Evolutionary conservation across 345 rosid genomes (phyloP), one percentile per base, ranked within the genome.

Genomic region (Turritis glabra): DNA sequence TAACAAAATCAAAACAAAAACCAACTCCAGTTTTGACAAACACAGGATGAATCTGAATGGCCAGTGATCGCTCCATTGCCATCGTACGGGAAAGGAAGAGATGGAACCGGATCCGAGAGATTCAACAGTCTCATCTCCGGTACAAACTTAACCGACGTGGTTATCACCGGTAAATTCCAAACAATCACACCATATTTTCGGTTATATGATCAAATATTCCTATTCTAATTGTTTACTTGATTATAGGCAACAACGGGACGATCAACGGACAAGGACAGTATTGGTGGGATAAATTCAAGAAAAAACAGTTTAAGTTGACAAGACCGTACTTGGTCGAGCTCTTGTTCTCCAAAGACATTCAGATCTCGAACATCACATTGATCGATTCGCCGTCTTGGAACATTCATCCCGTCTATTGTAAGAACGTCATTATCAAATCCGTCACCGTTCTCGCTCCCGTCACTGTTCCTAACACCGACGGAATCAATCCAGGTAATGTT

Each of bases 21-120:
- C 14, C 14, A 37, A 48, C 2, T 38, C 43, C 25, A 44, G 64
- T 60, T 60, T 50, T 40, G 71, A 14, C 35, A 46, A 35, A 38
- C 23, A 65, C 82, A 91, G 98, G 90, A 89, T 50, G 96, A 88
- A 80, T 79, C 85, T 8, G 98, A 94, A 33, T 91, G 87, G 86
- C 95, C 95, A 2, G 23, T 69, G 5, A 22, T 88, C 11, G 68
- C 73, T 5, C 69, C 84, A 3, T 66, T 90, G 75, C 98, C 97
- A 1, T 91, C 96, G 0, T 90, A 89, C 25, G 96, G 98, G 0
- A 53, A 54, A 75, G 97, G 88, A 71, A 84, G 90, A 75, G 96
- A 93, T 10, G 86, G 80, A 2, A 69, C 77, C 1, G 89, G 62
- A 22, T 0, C 56, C 2, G 89, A 83, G 29, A 82, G 97, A 75